A percentile compares a stretch with the other conserved stretches of the same genome.
phyloP scores from a whole-genome alignment of 192 early-diverging fungal species.

The Phycomyces nitens region DNA sequence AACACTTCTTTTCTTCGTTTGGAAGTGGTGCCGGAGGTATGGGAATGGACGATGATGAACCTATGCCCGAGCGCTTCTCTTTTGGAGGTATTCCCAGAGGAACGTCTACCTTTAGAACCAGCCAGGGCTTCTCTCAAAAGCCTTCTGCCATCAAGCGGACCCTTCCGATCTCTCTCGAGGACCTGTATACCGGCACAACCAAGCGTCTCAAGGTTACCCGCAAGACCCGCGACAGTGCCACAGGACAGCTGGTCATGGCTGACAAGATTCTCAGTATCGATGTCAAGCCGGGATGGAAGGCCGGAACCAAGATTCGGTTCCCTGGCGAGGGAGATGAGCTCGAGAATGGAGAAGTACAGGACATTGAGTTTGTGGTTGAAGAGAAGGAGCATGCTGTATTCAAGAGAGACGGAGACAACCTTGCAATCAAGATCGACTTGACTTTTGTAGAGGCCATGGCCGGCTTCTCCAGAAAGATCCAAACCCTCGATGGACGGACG shows the following conservation, averaged over 20 bases:
- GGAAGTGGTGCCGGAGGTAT: slow-evolving; percentile 42
- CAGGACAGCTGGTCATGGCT: slow-evolving; percentile 38
- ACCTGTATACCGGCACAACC: slow-evolving; percentile 83
- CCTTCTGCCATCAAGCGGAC: slow-evolving; percentile 63
- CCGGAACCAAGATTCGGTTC: slow-evolving; percentile 95
- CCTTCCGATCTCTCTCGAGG: slow-evolving; percentile 84
- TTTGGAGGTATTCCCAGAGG: slow-evolving; percentile 45
- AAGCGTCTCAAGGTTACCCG: slow-evolving; percentile 94
- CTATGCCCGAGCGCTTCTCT: slow-evolving; percentile 38
- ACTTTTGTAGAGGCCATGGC: slow-evolving; percentile 74
- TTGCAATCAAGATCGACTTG: slow-evolving; percentile 62
- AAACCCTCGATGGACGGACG: slow-evolving; percentile 71
- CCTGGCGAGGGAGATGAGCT: slow-evolving; percentile 86
- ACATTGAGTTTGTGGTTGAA: slow-evolving; percentile 92
- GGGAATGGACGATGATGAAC: slow-evolving; percentile 20
- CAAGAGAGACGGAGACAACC: slow-evolving; percentile 86
- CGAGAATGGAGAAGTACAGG: slow-evolving; percentile 72
- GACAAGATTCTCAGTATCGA: slow-evolving; percentile 86
- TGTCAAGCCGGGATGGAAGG: slow-evolving; percentile 96
- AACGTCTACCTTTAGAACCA: slow-evolving; percentile 3
- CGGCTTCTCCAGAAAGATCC: slow-evolving; percentile 73
- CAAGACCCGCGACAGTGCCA: slow-evolving; percentile 37
- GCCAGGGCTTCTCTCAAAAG: slow-evolving; percentile 33
- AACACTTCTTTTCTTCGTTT: slow-evolving; percentile 77
- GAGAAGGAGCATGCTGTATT: slow-evolving; percentile 88